These are phyloP conservation scores for Sphagnum contortum DNA, from an alignment of 225 moss, liverwort and hornwort species.

Conservation along the genomic window DNA sequence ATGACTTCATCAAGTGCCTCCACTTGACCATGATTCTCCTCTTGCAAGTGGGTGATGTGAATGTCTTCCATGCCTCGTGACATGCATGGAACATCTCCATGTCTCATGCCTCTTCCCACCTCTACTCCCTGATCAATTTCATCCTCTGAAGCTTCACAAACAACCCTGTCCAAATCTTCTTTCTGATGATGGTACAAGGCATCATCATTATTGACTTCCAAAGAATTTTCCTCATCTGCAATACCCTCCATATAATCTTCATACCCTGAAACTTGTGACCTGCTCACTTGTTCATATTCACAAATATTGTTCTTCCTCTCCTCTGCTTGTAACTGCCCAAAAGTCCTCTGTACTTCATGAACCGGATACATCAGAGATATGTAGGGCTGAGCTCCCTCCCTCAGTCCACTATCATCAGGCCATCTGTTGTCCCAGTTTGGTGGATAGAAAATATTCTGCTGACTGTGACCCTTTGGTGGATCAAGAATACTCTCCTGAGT, in stretches of 20 bases:
- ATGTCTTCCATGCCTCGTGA: too few species aligned
- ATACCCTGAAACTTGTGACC: constrained; percentile 17
- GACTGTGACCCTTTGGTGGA: constrained; percentile 21
- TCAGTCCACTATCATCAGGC: constrained; percentile 9
- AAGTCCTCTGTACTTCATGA: constrained; percentile 7
- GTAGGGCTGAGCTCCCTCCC: constrained; percentile 4
- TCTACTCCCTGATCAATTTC: constrained; percentile 14
- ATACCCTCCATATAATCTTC: constrained; percentile 13
- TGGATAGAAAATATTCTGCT: constrained; percentile 16
- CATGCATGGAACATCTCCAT: too few species aligned
- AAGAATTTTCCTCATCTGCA: constrained; percentile 24
- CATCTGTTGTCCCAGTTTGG: constrained; percentile 1
- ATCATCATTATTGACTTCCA: constrained; percentile 24
- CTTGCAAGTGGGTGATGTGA: too few species aligned
- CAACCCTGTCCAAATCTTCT: constrained; percentile 15
- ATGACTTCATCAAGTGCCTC: too few species aligned
- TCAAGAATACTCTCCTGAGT: constrained; percentile 33
- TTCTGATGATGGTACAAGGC: constrained; percentile 14
- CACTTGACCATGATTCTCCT: too few species aligned
- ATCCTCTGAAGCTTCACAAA: constrained; percentile 23
- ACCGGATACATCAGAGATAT: background rate
- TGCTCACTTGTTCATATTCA: constrained; percentile 42
- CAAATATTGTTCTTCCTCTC: constrained; percentile 21
- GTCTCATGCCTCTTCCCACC: too few species aligned
- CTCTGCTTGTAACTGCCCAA: constrained; percentile 8